These are phyloP conservation scores for Thymus quinquecostatus DNA, from an alignment of 257 asterid species.

Conservation along the genomic window DNA sequence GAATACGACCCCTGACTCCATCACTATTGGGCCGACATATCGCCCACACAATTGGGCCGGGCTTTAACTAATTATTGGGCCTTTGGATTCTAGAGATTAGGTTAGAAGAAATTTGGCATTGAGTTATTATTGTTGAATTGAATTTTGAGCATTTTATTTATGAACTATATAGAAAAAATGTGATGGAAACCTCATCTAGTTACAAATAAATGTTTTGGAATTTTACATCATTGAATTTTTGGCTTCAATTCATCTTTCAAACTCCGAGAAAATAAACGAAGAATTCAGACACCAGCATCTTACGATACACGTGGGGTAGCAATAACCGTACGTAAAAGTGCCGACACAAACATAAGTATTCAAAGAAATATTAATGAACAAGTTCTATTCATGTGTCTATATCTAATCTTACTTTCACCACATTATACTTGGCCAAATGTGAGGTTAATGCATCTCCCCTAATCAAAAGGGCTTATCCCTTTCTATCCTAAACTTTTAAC, in stretches of 20 bases:
- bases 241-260: too few relatives aligned
- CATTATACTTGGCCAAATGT: slow-evolving; percentile 22
- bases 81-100: neutral
- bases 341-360: too few relatives aligned
- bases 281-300: too few relatives aligned
- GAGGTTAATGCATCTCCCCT: slow-evolving; percentile 16
- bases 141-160: too few relatives aligned
- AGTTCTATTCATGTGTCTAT: neutral
- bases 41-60: neutral
- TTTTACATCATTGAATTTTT: too few relatives aligned
- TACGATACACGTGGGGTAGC: too few relatives aligned
- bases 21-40: neutral
- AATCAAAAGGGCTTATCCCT: slow-evolving; percentile 18
- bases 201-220: too few relatives aligned
- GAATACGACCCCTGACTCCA: slow-evolving; percentile 21
- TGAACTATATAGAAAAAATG: neutral
- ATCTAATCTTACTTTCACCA: slow-evolving; percentile 7
- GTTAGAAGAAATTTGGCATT: neutral
- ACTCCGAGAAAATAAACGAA: too few relatives aligned
- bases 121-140: neutral
- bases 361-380: too few relatives aligned
- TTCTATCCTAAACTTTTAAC: slow-evolving; percentile 7
- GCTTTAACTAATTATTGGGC: neutral
- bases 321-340: too few relatives aligned
- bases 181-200: too few relatives aligned